These are phyloP conservation scores for Catunica adiposa DNA, from an alignment of 2,329 filamentous ascomycete genomes.

Conservation along the genomic window DNA sequence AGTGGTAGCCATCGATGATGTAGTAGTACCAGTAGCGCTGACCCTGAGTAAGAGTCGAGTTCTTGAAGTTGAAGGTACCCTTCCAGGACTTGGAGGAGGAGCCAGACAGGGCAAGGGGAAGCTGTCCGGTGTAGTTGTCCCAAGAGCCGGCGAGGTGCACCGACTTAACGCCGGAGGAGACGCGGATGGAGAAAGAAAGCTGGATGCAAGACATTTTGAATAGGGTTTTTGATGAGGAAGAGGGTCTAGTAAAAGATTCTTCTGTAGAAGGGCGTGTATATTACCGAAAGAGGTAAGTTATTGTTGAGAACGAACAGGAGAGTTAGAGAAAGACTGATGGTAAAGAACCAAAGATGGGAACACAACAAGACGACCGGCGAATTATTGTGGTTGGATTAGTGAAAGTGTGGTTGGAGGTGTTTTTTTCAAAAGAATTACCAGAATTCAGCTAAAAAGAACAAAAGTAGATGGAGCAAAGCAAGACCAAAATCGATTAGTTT, in stretches of 20 bases:
- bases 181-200: constrained; percentile 89
- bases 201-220: constrained; percentile 74
- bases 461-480: constrained; percentile 6
- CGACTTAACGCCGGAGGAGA: constrained; percentile 90
- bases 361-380: constrained; percentile 19
- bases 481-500: constrained; percentile 12
- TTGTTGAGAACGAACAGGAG: background rate
- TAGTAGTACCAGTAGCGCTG: constrained; percentile 99
- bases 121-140: constrained; percentile 92
- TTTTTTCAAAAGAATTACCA: constrained; percentile 14
- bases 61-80: constrained; percentile 92
- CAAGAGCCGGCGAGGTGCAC: constrained; percentile 95
- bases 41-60: constrained; percentile 67
- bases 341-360: constrained; percentile 15
- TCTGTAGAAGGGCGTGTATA: constrained; percentile 18
- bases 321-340: background rate
- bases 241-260: constrained; percentile 13
- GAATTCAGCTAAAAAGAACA: constrained; percentile 7
- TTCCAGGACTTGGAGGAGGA: constrained; percentile 79
- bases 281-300: constrained; percentile 20
- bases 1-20: constrained; percentile 98
- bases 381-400: constrained; percentile 15
- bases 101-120: constrained; percentile 83
- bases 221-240: constrained; percentile 12
- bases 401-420: background rate